Evolutionary conservation across 2,329 filamentous ascomycete species (phyloP), one percentile per base, ranked within the genome.

Genomic region (Xylariomycetidae sp.): DNA sequence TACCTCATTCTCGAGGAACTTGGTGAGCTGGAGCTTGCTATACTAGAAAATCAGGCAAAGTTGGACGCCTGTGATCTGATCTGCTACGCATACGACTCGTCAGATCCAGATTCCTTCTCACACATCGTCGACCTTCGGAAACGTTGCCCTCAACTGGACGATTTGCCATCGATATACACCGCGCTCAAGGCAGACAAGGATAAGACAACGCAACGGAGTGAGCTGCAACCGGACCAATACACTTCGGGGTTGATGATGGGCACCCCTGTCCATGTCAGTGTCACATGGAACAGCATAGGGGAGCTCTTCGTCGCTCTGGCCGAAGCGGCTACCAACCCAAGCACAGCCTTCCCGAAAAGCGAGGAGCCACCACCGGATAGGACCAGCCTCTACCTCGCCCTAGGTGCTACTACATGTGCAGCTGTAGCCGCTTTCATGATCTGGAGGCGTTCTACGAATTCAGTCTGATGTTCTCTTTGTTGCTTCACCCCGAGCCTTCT

Each of bases 1-100:
- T 96, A 98, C 55, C 72, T 98, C 20, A 96, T 98, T 38, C 70
- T 96, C 16, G 86, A 95, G 53, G 92, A 98, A 60, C 79, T 96
- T 1, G 92, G 92, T 20, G 88, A 96, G 59, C 70, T 95, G n/a
- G 92, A 96, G 58, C 84, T 87, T 0, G 92, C 92, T 10, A 88
- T 96, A 34, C 68, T 98, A 3, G 92, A 96, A 36, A 98, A 98
- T 54, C 79, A 82, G 52, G 76, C 79, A 27, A 95, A 93, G 60
- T 71, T 98, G 10, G 87, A 95, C 51, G 81, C 88, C 5, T 96
- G 90, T 60, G 92, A 98, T 59, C 72, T 98, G 16, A 74, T 98
- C 28, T 94, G 90, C 61, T 96, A 94, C 61, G 82, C 87, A 1
- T 98, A 96, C 62, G 92, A 98, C 64, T 96, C 90, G 2, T 93